These are phyloP conservation scores for Guadua angustifolia DNA, from an alignment of 176 grass and related monocot genomes.

Conservation along the genomic window DNA sequence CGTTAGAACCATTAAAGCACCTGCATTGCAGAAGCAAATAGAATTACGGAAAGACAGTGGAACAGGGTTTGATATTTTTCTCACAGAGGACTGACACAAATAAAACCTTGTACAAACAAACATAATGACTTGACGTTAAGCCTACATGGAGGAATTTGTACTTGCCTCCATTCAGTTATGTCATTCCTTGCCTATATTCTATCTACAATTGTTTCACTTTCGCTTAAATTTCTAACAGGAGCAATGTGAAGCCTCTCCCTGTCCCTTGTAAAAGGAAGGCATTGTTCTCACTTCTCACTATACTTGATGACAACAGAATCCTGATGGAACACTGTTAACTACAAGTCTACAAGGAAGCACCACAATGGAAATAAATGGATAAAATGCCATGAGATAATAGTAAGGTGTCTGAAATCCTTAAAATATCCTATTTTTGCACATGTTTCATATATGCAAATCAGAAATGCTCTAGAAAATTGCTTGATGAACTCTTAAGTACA, in stretches of 20 bases:
- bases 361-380: constrained; percentile 1
- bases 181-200: constrained; percentile 24
- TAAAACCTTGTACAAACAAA: constrained; percentile 11
- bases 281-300: constrained; percentile 4
- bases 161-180: constrained; percentile 20
- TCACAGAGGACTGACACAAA: not conserved
- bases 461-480: constrained; percentile 8
- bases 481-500: constrained; percentile 15
- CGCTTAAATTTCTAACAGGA: constrained; percentile 2
- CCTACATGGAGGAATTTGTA: not conserved
- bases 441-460: constrained; percentile 26
- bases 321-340: constrained; percentile 1
- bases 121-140: not conserved
- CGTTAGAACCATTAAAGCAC: constrained; percentile 95
- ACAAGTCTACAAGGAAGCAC: constrained; percentile 13
- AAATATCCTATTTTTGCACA: not conserved
- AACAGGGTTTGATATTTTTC: constrained; percentile 20
- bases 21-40: constrained; percentile 54
- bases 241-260: not conserved
- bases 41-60: constrained; percentile 28
- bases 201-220: constrained; percentile 6
- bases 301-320: constrained; percentile 11
- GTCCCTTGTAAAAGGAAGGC: constrained; percentile 21
- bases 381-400: not conserved
- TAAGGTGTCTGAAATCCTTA: not conserved